Percentiles rank a stretch among this genome's conserved stretches.
phyloP scores from a whole-genome alignment of 495 filamentous ascomycete genomes.

The Chaetomium cochliodes region DNA sequence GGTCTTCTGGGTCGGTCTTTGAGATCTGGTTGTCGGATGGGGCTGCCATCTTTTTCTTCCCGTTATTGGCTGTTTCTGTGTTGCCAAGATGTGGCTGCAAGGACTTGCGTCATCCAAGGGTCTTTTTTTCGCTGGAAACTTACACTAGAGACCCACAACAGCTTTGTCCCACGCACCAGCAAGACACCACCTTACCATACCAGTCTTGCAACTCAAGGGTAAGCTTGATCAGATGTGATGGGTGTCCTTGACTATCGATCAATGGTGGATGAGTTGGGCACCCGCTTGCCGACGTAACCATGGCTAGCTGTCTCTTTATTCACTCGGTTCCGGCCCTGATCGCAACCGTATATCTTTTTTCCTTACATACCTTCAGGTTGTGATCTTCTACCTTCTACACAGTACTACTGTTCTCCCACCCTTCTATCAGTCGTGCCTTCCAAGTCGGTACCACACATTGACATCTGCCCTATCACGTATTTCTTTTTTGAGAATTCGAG shows the following conservation, averaged over 20 bases:
- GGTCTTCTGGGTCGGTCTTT: too few relatives aligned
- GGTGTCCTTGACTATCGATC: not conserved
- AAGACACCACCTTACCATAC: not conserved
- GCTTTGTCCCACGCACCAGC: constrained; percentile 6
- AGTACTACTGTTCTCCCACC: not conserved
- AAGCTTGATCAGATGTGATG: constrained; percentile 2
- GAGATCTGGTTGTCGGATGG: not conserved
- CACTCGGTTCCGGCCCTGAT: not conserved
- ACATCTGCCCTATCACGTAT: not conserved
- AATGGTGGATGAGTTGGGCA: not conserved
- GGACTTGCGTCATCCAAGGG: constrained; percentile 15
- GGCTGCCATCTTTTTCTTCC: not conserved
- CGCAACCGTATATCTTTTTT: not conserved
- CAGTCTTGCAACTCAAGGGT: not conserved
- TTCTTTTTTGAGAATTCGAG: not conserved
- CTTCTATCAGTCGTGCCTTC: not conserved
- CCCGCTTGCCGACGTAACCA: constrained; percentile 14
- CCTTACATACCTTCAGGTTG: too few relatives aligned
- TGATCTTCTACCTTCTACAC: not conserved
- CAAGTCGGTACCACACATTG: not conserved
- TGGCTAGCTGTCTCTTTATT: constrained; percentile 3
- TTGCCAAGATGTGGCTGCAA: not conserved
- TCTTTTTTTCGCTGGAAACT: too few relatives aligned
- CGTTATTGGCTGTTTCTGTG: not conserved
- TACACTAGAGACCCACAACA: constrained; percentile 4